Conservation (phyloP, 202 grass and related monocot genomes). For the Elaeis oleifera region DNA sequence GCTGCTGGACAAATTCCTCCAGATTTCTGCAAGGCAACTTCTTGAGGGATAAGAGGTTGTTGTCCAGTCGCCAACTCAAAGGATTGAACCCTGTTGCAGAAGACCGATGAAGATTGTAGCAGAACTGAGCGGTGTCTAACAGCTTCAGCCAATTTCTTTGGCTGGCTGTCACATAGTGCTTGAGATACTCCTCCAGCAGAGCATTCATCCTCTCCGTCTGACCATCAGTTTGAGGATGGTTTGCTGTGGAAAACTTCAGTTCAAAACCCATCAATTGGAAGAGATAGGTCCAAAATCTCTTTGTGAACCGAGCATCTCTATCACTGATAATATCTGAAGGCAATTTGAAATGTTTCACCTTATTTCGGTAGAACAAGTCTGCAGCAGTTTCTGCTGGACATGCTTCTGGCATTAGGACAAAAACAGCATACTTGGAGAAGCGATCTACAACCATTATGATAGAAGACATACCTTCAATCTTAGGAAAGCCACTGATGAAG, state of each 20-base stretch:
- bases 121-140: neutral
- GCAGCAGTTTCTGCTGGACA: neutral
- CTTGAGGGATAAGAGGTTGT: no score
- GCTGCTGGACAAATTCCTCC: no score
- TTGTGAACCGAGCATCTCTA: no score
- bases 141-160: neutral
- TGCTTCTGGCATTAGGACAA: no score
- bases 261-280: no score
- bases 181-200: neutral
- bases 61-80: neutral
- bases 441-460: neutral
- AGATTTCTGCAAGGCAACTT: no score
- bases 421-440: neutral
- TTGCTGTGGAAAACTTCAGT: no score
- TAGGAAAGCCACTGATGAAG: neutral
- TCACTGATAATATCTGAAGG: no score
- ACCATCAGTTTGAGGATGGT: neutral
- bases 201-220: neutral
- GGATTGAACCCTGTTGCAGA: neutral
- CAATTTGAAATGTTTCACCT: neutral
- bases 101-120: neutral
- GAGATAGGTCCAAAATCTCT: no score
- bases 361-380: neutral
- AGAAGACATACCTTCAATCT: neutral
- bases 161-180: neutral